Base-by-base conservation (phyloP, 441 rosid species). In the Gossypium gossypioides region DNA sequence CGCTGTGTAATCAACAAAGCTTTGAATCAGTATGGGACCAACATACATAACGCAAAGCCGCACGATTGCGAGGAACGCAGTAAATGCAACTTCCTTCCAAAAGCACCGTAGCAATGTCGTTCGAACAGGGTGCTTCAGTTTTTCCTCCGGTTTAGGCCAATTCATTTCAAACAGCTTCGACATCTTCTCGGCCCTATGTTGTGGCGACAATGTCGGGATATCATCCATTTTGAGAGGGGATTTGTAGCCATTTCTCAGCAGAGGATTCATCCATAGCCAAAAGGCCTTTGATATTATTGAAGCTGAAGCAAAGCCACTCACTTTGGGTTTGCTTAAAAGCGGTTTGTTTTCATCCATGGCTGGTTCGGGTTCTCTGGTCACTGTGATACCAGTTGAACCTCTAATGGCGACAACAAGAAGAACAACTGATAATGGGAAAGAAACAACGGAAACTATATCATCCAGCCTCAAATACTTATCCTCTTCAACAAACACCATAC, bases 251-350 rank as follows among this genome's bases (percentile, higher is more conserved):
- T 86, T 84, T 44, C 79, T 84, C 15, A 93, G 82, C 44, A 93
- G 76, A 0, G 98, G 96, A 82, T 91, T 93, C 89, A 93, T 88
- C 98, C 97, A 93, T 60, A 93, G 18, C 99, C 96, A 94, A 68
- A 94, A 94, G 61, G 88, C 78, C 72, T 84, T 92, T 2, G 97
- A 92, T 40, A 87, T 0, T 5, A 72, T n/a, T 9, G 97, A 85
- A 63, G 99, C 99, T 3, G 94, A 83, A 54, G 97, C 96, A 59
- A 81, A 92, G 4, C 83, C 81, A 62, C 83, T 87, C 13, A 88
- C 91, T 40, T 73, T 85, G 24, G 85, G 25, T 77, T 88, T 85
- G 19, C 52, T 75, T 75, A 79, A 48, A 65, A 80, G 80, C 58
- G 25, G 74, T 64, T 86, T 89, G 68, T 67, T 83, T n/a, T 64